phyloP scores from a whole-genome alignment of 331 rosid species.

The Saraca asoca region DNA sequence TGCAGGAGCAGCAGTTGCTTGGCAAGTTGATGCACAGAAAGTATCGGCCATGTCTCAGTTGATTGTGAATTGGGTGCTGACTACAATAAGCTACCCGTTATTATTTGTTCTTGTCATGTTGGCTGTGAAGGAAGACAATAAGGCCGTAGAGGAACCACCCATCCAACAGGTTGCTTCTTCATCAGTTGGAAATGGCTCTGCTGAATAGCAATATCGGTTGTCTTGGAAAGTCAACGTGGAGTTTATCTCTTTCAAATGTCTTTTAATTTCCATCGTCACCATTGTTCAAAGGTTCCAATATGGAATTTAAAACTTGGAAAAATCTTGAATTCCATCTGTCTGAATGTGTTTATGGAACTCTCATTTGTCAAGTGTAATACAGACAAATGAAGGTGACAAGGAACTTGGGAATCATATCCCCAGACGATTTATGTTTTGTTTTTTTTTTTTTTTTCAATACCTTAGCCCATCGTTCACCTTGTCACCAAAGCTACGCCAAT shows the following conservation, averaged over 20 bases:
- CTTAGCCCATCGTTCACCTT: not conserved
- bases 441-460: too few species aligned
- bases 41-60: slow-evolving; percentile 59
- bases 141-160: slow-evolving; percentile 37
- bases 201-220: slow-evolving; percentile 7
- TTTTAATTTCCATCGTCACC: too few species aligned
- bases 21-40: slow-evolving; percentile 68
- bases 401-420: not conserved
- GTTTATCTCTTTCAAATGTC: slow-evolving; percentile 26
- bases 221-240: slow-evolving; percentile 5
- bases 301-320: not conserved
- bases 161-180: slow-evolving; percentile 40
- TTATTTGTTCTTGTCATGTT: slow-evolving; percentile 53
- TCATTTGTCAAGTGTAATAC: not conserved
- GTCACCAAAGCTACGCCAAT: not conserved
- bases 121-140: slow-evolving; percentile 67
- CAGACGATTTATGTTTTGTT: too few species aligned
- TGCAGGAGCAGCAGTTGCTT: slow-evolving; percentile 99
- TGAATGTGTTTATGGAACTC: not conserved
- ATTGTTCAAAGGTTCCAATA: not conserved
- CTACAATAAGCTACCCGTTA: slow-evolving; percentile 71
- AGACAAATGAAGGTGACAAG: slow-evolving; percentile 12
- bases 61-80: slow-evolving; percentile 67
- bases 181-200: slow-evolving; percentile 20
- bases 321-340: not conserved